Percentiles rank a stretch among this genome's conserved stretches.
Conservation (phyloP, 768 basidiomycete species). For the Sarcodon aspratus region DNA sequence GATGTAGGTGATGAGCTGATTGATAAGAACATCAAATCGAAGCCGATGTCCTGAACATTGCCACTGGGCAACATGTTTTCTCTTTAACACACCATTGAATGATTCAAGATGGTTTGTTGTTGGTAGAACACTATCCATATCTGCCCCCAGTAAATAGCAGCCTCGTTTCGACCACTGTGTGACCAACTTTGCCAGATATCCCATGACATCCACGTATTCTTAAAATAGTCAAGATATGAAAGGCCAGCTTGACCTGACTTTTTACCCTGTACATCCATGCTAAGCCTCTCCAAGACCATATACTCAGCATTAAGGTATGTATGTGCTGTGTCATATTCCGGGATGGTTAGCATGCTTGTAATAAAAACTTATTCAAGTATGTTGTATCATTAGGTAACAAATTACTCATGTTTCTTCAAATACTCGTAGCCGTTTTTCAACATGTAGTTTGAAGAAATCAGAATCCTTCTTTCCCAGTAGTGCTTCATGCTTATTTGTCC, state of each 20-base stretch:
- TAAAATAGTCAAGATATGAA: conserved; percentile 14
- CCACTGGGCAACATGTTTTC: conserved; percentile 15
- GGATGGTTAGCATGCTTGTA: conserved; percentile 1
- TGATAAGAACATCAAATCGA: conserved; percentile 17
- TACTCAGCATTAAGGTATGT: background rate
- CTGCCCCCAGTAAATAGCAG: conserved; percentile 11
- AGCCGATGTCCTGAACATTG: conserved; percentile 18
- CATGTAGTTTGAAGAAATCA: background rate
- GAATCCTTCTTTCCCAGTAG: background rate
- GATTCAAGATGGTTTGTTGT: conserved; percentile 31
- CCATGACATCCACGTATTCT: conserved; percentile 13
- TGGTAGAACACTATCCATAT: conserved; percentile 18
- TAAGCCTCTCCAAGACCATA: background rate
- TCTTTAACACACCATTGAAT: conserved; percentile 24
- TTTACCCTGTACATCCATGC: background rate
- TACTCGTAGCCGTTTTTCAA: background rate
- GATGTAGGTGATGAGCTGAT: conserved; percentile 8
- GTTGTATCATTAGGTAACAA: background rate
- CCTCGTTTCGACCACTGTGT: conserved; percentile 11
- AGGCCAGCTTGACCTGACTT: conserved; percentile 5
- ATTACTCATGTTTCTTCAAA: background rate
- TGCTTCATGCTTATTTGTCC: conserved; percentile 18
- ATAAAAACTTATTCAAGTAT: background rate
- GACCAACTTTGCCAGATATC: conserved; percentile 24
- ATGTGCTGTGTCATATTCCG: background rate